Conservation (phyloP, 2,329 filamentous ascomycete species). For the Ophiostoma pallidulum region DNA sequence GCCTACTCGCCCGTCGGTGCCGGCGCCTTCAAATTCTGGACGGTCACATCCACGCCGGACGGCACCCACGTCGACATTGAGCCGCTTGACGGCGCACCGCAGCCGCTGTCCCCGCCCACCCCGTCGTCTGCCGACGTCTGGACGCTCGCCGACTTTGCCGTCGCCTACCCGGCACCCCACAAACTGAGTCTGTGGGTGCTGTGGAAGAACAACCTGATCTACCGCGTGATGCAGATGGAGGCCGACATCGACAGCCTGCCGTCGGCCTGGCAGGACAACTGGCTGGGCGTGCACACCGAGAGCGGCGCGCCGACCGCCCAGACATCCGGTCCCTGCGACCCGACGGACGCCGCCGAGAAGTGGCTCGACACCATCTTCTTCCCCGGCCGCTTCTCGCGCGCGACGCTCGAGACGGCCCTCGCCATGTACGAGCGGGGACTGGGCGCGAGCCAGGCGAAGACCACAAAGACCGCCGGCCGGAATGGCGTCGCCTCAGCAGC, state of each 20-base stretch:
- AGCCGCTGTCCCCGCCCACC: conserved; percentile 55
- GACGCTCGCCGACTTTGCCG: conserved; percentile 68
- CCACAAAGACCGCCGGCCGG: conserved; percentile 7
- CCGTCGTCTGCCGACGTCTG: conserved; percentile 66
- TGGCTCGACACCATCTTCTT: conserved; percentile 80
- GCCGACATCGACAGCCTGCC: conserved; percentile 58
- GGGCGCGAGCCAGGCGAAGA: conserved; percentile 29
- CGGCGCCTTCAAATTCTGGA: conserved; percentile 93
- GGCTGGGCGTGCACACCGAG: conserved; percentile 61
- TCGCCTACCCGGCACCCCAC: conserved; percentile 43
- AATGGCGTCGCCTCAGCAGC: neutral
- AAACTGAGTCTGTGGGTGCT: conserved; percentile 56
- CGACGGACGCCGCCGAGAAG: conserved; percentile 65
- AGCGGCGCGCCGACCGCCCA: conserved; percentile 44
- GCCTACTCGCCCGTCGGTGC: conserved; percentile 82
- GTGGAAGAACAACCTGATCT: conserved; percentile 78
- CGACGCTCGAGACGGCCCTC: conserved; percentile 76
- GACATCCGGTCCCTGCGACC: conserved; percentile 51
- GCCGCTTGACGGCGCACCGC: conserved; percentile 43
- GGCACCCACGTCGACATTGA: conserved; percentile 51
- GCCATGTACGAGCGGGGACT: conserved; percentile 66
- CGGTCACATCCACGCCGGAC: conserved; percentile 54
- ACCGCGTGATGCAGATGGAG: conserved; percentile 62
- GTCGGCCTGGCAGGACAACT: conserved; percentile 55
- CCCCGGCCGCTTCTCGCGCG: conserved; percentile 69